These are phyloP conservation scores for Colletotrichum tropicale DNA, from an alignment of 2,329 filamentous ascomycete species.

Conservation along the genomic window DNA sequence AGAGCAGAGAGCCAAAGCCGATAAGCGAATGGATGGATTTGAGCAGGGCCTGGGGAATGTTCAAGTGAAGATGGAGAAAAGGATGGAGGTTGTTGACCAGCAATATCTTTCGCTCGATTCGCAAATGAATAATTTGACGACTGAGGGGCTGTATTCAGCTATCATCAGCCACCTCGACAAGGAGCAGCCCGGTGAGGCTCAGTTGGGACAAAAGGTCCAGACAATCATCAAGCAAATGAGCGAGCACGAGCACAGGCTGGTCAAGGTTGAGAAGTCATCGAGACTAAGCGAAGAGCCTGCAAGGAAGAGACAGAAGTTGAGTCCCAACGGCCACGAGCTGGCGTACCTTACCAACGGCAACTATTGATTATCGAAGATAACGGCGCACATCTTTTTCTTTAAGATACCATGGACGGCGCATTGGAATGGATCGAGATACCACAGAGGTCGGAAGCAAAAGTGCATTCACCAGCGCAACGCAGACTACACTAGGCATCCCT, in stretches of 20 bases:
- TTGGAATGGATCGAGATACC: not conserved
- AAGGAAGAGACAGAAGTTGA: slow-evolving; percentile 4
- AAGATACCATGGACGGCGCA: not conserved
- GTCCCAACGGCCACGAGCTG: not conserved
- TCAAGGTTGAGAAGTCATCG: not conserved
- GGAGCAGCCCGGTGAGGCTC: not conserved
- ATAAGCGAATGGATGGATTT: not conserved
- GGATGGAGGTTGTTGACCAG: slow-evolving; percentile 36
- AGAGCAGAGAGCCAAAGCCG: slow-evolving; percentile 11
- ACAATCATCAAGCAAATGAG: not conserved
- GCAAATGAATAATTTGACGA: slow-evolving; percentile 55
- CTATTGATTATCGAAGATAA: not conserved
- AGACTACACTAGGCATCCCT: not conserved
- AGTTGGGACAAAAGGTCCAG: not conserved
- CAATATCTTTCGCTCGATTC: slow-evolving; percentile 44
- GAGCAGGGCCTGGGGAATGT: not conserved
- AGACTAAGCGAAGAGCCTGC: not conserved
- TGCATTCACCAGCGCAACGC: not conserved
- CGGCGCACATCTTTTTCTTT: not conserved
- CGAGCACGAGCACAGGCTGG: slow-evolving; percentile 1
- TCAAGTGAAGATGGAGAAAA: slow-evolving; percentile 26
- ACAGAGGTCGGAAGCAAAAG: not conserved
- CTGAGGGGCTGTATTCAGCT: slow-evolving; percentile 42
- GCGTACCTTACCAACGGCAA: not conserved
- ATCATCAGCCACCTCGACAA: slow-evolving; percentile 42